phyloP scores from a whole-genome alignment of 2,329 filamentous ascomycete genomes.

The Chrysoporthe cubensis region DNA sequence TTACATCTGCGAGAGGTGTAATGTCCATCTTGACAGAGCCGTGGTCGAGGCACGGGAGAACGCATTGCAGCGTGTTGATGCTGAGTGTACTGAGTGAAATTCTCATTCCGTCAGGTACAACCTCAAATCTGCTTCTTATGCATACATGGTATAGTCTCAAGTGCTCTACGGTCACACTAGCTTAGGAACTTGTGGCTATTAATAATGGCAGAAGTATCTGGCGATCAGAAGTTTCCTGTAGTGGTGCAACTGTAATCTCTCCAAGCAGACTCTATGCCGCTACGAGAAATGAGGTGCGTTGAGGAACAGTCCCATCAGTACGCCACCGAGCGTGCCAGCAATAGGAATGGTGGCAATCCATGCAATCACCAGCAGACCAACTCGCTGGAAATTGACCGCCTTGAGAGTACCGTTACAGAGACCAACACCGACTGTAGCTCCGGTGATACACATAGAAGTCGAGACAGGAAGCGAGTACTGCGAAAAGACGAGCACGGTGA shows the following conservation, averaged over 20 bases:
- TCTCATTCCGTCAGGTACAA: not conserved
- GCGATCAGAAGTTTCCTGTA: too few relatives aligned
- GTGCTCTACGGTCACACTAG: not conserved
- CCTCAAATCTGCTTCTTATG: not conserved
- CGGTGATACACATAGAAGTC: slow-evolving; percentile 80
- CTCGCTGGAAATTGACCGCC: slow-evolving; percentile 77
- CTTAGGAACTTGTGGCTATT: not conserved
- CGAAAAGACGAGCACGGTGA: slow-evolving; percentile 76
- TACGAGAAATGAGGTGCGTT: slow-evolving; percentile 61
- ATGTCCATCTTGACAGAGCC: not conserved
- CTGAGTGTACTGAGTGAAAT: too few relatives aligned
- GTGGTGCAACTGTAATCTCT: too few relatives aligned
- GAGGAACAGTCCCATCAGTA: slow-evolving; percentile 53
- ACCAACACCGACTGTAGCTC: slow-evolving; percentile 77
- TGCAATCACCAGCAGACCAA: slow-evolving; percentile 66
- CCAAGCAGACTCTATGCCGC: not conserved
- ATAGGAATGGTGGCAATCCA: slow-evolving; percentile 71
- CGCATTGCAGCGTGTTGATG: too few relatives aligned
- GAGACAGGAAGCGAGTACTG: slow-evolving; percentile 77
- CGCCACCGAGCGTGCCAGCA: slow-evolving; percentile 59
- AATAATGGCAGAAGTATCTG: not conserved
- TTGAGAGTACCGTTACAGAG: slow-evolving; percentile 74
- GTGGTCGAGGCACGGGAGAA: not conserved
- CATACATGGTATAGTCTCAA: not conserved
- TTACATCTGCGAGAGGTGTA: not conserved